Percentiles rank a stretch among this genome's conserved stretches.
Conservation (phyloP, 805 yeast genomes). For the Cephaloascus fragrans region DNA sequence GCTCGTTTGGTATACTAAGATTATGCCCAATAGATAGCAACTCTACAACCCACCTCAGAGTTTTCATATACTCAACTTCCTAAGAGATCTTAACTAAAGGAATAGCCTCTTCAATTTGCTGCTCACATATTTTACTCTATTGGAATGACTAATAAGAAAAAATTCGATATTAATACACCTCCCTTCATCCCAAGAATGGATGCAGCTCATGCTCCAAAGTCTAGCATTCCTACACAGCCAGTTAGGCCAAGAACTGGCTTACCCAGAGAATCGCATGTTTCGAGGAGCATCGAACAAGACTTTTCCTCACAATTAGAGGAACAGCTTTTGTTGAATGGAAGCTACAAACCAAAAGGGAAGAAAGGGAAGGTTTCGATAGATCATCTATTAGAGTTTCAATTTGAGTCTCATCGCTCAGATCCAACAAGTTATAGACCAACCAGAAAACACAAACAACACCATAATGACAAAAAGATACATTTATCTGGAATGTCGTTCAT, state of each 20-base stretch:
- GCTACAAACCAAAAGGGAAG: slow-evolving; percentile 16
- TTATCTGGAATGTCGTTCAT: slow-evolving; percentile 60
- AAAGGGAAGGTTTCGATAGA: slow-evolving; percentile 45
- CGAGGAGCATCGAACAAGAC: not conserved
- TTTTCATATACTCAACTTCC: too few species aligned
- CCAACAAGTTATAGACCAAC: slow-evolving; percentile 5
- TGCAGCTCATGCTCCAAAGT: not conserved
- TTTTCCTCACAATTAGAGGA: not conserved
- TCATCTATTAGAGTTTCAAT: slow-evolving; percentile 53
- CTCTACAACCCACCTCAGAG: too few species aligned
- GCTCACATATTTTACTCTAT: too few species aligned
- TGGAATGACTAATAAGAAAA: slow-evolving; percentile 1
- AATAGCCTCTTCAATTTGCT: too few species aligned
- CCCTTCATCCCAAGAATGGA: slow-evolving; percentile 7
- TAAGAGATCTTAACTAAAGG: too few species aligned
- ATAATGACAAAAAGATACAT: slow-evolving; percentile 26
- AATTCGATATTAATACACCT: slow-evolving; percentile 9
- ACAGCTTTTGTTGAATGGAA: not conserved
- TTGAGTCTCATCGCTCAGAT: slow-evolving; percentile 20
- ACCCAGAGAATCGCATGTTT: not conserved
- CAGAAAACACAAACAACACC: slow-evolving; percentile 12
- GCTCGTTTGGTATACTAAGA: too few species aligned
- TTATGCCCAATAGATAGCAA: too few species aligned
- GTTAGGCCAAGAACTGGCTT: not conserved
- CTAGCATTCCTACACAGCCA: not conserved